phyloP scores from a whole-genome alignment of 345 rosid genomes.

The Eutrema japonicum region DNA sequence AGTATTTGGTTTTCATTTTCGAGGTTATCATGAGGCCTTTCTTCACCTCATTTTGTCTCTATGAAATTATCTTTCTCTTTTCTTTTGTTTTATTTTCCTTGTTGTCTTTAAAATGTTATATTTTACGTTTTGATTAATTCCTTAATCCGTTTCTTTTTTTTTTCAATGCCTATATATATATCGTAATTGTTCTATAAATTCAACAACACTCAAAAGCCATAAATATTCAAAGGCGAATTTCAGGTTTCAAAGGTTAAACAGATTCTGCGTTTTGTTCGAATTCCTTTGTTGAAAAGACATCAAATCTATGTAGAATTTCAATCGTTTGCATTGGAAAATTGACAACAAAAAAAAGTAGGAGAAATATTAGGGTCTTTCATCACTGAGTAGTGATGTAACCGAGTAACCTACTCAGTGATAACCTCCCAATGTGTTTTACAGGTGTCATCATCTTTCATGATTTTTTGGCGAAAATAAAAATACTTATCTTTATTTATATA shows the following conservation, averaged over 20 bases:
- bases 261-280: conserved; percentile 3
- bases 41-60: neutral
- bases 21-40: neutral
- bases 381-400: no score
- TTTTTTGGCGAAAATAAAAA: neutral
- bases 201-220: neutral
- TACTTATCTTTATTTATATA: neutral
- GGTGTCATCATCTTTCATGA: neutral
- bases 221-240: neutral
- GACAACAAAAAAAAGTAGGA: neutral
- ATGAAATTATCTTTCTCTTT: neutral
- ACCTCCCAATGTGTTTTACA: neutral
- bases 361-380: no score
- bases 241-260: conserved; percentile 2
- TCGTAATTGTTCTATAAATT: neutral
- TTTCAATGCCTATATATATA: neutral
- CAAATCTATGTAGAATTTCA: neutral
- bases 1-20: neutral
- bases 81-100: neutral
- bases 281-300: neutral
- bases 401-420: neutral
- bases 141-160: neutral
- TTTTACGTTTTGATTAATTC: neutral
- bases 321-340: neutral
- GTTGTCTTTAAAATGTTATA: neutral